These are phyloP conservation scores for Epithele typhae DNA, from an alignment of 768 basidiomycete genomes.

Conservation along the genomic window DNA sequence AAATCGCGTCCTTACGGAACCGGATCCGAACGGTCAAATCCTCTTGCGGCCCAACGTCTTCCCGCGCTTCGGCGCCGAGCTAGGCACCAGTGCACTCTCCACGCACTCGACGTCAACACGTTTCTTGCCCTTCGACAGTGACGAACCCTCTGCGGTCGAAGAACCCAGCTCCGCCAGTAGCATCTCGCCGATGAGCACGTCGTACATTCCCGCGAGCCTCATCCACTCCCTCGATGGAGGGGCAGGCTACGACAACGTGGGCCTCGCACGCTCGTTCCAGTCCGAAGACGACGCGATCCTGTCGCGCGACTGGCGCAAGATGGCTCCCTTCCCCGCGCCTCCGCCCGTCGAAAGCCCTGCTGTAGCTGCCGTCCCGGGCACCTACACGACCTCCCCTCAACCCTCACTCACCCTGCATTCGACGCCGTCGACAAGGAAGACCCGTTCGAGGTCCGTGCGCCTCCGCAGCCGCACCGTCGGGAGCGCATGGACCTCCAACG, in stretches of 20 bases:
- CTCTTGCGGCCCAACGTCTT: slow-evolving; percentile 35
- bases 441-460: slow-evolving; percentile 42
- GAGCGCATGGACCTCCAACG: slow-evolving; percentile 23
- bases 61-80: slow-evolving; percentile 37
- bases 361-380: not conserved
- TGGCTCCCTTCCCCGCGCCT: slow-evolving; percentile 15
- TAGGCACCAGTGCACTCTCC: slow-evolving; percentile 28
- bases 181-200: slow-evolving; percentile 40
- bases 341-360: slow-evolving; percentile 23
- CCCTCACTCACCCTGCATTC: slow-evolving; percentile 27
- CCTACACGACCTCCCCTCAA: slow-evolving; percentile 39
- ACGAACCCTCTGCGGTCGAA: slow-evolving; percentile 20
- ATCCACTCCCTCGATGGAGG: slow-evolving; percentile 47
- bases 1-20: slow-evolving; percentile 4
- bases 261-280: slow-evolving; percentile 42
- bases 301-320: slow-evolving; percentile 48
- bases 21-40: slow-evolving; percentile 14
- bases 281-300: slow-evolving; percentile 49
- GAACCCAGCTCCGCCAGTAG: slow-evolving; percentile 24
- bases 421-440: slow-evolving; percentile 37
- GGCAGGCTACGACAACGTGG: slow-evolving; percentile 19
- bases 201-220: slow-evolving; percentile 52
- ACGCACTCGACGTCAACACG: slow-evolving; percentile 23
- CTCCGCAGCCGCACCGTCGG: slow-evolving; percentile 28
- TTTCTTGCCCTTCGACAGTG: slow-evolving; percentile 56